Evolutionary conservation across 2,329 filamentous ascomycete genomes (phyloP).

Genomic region (Chaetothyriales sp.): DNA sequence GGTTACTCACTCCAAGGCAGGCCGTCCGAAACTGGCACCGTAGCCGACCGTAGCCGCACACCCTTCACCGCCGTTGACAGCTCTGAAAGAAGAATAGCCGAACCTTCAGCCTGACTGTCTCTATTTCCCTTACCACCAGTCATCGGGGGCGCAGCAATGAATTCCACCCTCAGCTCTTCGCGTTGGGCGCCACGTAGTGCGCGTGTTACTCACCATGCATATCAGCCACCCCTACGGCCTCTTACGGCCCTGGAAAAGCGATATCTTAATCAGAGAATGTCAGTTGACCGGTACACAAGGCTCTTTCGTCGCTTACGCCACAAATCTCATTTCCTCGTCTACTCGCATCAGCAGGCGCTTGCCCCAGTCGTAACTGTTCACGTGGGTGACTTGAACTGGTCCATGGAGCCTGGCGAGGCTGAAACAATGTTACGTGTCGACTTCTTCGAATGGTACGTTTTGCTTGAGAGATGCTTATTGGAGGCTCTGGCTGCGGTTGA

Average conservation of each 20-base stretch:
- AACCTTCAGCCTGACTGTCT: background rate
- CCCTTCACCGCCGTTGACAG: too few species aligned
- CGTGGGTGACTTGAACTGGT: background rate
- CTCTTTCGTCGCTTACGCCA: background rate
- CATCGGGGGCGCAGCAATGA: background rate
- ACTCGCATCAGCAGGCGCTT: background rate
- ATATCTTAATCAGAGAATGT: background rate
- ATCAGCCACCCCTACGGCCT: background rate
- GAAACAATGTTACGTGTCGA: conserved; percentile 64
- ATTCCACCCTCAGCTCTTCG: background rate
- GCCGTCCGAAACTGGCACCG: background rate
- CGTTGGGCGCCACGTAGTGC: background rate
- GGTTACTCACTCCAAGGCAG: background rate
- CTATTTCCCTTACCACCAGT: background rate
- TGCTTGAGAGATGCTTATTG: conserved; percentile 55
- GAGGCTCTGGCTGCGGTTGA: conserved; percentile 52
- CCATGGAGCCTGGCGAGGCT: conserved; percentile 21
- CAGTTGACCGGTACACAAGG: background rate
- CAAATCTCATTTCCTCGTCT: background rate
- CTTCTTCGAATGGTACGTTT: conserved; percentile 61
- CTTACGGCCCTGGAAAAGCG: background rate
- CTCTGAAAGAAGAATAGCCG: background rate
- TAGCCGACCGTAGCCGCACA: background rate
- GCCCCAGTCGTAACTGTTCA: background rate
- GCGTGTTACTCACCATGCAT: background rate